These are phyloP conservation scores for Lagerstroemia speciosa DNA, from an alignment of 345 rosid genomes.

Conservation along the genomic window DNA sequence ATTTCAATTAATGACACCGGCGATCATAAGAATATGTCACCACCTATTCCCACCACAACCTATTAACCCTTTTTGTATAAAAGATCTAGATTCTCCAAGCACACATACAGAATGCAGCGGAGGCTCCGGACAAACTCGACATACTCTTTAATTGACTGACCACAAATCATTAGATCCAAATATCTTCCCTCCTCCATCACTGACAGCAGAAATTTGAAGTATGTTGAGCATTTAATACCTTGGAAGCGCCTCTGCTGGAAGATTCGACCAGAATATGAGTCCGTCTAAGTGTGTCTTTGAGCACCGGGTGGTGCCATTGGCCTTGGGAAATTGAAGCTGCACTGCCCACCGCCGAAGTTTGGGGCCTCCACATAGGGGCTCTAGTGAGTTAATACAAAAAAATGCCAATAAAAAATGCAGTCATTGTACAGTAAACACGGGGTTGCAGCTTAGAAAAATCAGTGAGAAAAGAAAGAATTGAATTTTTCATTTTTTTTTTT, in stretches of 20 bases:
- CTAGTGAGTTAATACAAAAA: constrained; percentile 14
- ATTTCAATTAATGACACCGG: background rate
- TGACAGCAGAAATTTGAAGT: background rate
- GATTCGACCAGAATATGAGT: constrained; percentile 23
- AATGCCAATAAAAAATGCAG: background rate
- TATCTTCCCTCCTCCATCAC: background rate
- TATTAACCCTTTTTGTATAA: background rate
- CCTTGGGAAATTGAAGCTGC: constrained; percentile 35
- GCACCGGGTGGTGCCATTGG: constrained; percentile 78
- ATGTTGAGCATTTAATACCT: background rate
- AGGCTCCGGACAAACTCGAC: background rate
- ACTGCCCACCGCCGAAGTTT: constrained; percentile 24
- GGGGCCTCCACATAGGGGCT: constrained; percentile 82
- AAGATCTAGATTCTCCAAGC: background rate
- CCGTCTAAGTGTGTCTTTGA: constrained; percentile 37
- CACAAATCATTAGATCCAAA: background rate
- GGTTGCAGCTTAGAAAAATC: background rate
- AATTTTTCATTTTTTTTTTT: background rate
- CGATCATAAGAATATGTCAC: constrained; percentile 3
- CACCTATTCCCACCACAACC: constrained; percentile 9
- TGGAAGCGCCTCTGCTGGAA: background rate
- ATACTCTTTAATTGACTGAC: background rate
- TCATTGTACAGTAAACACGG: background rate
- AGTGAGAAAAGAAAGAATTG: background rate
- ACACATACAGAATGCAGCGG: constrained; percentile 1